Conservation (phyloP, 257 asterid species). For the Lithospermum erythrorhizon region DNA sequence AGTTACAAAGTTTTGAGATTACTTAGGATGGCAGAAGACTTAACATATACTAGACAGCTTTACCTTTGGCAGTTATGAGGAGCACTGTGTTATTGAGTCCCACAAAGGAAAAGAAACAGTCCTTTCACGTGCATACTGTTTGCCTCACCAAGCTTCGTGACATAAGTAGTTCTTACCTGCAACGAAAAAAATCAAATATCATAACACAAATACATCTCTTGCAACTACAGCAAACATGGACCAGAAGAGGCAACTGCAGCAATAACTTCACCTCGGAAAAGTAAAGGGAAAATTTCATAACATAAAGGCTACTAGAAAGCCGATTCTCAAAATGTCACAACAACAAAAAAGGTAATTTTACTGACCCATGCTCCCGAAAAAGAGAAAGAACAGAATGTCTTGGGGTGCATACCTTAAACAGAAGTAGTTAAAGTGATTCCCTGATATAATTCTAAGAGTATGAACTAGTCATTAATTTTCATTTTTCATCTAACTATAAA, state of each 20-base stretch:
- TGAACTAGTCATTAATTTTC: neutral
- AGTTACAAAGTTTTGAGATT: no score
- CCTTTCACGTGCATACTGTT: conserved; percentile 70
- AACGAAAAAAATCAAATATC: neutral
- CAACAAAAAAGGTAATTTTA: no score
- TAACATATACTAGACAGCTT: conserved; percentile 1
- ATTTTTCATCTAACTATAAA: no score
- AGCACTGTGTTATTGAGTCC: conserved; percentile 98
- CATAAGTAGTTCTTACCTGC: conserved; percentile 90
- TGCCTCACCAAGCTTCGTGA: conserved; percentile 64
- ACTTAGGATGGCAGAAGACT: neutral
- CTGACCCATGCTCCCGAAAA: neutral
- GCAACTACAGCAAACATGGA: neutral
- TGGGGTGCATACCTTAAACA: neutral
- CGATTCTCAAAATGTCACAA: no score
- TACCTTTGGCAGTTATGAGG: conserved; percentile 97
- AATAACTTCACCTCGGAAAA: neutral
- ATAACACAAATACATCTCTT: neutral
- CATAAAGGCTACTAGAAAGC: no score
- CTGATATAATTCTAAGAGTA: neutral
- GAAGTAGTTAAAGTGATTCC: neutral
- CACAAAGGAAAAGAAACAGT: conserved; percentile 78
- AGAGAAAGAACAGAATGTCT: neutral
- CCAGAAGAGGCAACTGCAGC: neutral
- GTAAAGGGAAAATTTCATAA: no score